Base-by-base conservation (phyloP, 1,284 basidiomycete genomes). In the Schizopora paradoxa region DNA sequence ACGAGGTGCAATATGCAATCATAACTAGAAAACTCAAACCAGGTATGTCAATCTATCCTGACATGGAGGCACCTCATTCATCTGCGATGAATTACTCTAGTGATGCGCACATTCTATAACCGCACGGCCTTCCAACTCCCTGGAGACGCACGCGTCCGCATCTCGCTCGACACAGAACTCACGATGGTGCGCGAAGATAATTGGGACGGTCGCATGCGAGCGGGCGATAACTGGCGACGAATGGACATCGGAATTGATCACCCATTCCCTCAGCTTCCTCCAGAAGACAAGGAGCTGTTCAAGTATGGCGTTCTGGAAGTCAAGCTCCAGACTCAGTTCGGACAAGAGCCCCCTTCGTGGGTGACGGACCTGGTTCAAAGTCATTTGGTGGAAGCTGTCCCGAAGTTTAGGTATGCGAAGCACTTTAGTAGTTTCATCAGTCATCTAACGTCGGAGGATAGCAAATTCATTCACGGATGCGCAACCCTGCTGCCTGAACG, bases 81-180 rank as follows among this genome's bases (percentile, higher is more conserved):
- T 5, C 47, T 28, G 29, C 35, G 32, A 6, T 18, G 36, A 32
- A 14, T 42, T 16, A 35, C 23, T 19, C 41, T 58, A 84, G 95
- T 97, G 33, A 86, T 97, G 86, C 80, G 95, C 26, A 92, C 93
- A n/a, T 99, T 98, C 70, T 99, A 99, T 73, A 97, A 98, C 64
- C 87, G 95, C 42, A 99, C 96, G 6, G 95, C 95, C 0, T 99
- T 99, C 76, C 95, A 99, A 67, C 79, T 99, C 19, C 96, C 96
- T 6, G 95, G 96, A 16, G 96, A 99, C 61, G 95, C 96, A 21
- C 83, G 92, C 37, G 95, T 99, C 32, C 91, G 95, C 44, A 98
- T 99, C 55, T 99, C 95, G 25, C 83, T 99, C 52, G 96, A 99
- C 64, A 99, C 95, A 0, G 93, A 98, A 64, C 77, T 99, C 23